Evolutionary conservation across 495 filamentous ascomycete genomes (phyloP), one percentile per base, ranked within the genome.

Genomic region (Penicillium waksmanii): DNA sequence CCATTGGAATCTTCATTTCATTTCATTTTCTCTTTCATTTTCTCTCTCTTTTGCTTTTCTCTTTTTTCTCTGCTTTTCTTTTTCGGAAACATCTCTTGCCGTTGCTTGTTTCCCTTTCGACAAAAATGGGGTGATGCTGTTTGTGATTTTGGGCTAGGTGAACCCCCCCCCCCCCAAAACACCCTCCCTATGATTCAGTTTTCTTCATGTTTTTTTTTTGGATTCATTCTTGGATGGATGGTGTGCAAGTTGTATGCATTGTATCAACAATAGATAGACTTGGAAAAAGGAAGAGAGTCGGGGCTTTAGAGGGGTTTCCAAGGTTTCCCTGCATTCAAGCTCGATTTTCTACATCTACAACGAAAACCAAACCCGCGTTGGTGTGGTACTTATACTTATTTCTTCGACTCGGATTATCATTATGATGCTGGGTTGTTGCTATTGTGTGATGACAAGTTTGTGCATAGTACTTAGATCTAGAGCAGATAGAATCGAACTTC

Each of bases 241-340:
- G 6, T 23, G 51, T 4, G 18, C 35, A 15, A 40, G 36, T 12
- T 12, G 15, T 40, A n/a, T 69, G 68, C 59, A 68, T 73, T 75
- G 68, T 75, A 73, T 61, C 69, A 77, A 72, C 66, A 75, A 60
- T 50, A 61, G 58, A 73, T 75, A 75, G 67, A 77, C 64, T 63
- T 62, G 63, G 63, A 60, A 61, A 59, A 59, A 59, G 51, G 57
- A 59, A 50, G 57, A 55, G 56, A 35, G 49, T 44, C 17, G 64
- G 61, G 48, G 23, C 17, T 35, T 58, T 54, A 51, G 51, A 43
- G 43, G 34, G 51, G 31, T 44, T 43, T n/a, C 40, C 13, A 15
- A 13, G 13, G 13, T 1, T 44, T 19, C 7, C 10, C 27, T 23
- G 18, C 23, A 23, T 23, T 23, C 23, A 3, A 2, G 21, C 15